Evolutionary conservation across 2,329 filamentous ascomycete species (phyloP), one percentile per base, ranked within the genome.

Genomic region (Colletotrichum lindemuthianum): DNA sequence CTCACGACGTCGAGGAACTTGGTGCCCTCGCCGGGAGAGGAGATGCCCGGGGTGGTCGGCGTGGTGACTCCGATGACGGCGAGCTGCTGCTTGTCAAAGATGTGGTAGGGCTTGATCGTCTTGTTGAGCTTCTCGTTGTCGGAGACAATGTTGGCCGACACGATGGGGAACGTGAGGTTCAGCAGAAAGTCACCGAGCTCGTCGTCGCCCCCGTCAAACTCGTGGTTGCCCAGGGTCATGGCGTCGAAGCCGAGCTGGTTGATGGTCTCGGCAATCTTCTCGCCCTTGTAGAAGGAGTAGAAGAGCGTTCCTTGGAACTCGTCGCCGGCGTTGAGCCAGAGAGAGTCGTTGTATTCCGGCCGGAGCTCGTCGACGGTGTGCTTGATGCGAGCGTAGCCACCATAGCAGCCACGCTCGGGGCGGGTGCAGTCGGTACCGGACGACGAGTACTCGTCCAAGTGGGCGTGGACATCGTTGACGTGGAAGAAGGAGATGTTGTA

Each of bases 261-360:
- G 65, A 90, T 76, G 0, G 85, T 88, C 70, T 89, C 84, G 52
- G 87, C 86, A 67, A 90, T 90, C 81, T 90, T 90, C 77, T 89
- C 86, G 32, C 87, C 86, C 13, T 84, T 84, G 70, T 90, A 90
- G 73, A 84, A 90, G 4, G 83, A 83, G 76, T 89, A 90, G 78
- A 89, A 90, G 8, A 90, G 79, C 0, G 88, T 90, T 58, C 88
- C 88, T 69, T 90, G 86, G 72, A 90, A 90, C 72, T 90, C 88
- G 69, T 90, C 88, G n/a, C 88, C 88, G 2, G 84, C 86, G 60
- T 90, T 89, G 49, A 90, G 77, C 77, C 86, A 85, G 13, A 90
- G 78, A 59, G 85, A 86, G 71, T 89, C 85, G n/a, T 85, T 82
- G 70, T 88, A 80, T 36, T 80, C 79, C 6, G 84, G 81, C 36